Evolutionary conservation across 352 stramenopile species (phyloP), one percentile per base, ranked within the genome.

Genomic region (Phytopythium aichiense): DNA sequence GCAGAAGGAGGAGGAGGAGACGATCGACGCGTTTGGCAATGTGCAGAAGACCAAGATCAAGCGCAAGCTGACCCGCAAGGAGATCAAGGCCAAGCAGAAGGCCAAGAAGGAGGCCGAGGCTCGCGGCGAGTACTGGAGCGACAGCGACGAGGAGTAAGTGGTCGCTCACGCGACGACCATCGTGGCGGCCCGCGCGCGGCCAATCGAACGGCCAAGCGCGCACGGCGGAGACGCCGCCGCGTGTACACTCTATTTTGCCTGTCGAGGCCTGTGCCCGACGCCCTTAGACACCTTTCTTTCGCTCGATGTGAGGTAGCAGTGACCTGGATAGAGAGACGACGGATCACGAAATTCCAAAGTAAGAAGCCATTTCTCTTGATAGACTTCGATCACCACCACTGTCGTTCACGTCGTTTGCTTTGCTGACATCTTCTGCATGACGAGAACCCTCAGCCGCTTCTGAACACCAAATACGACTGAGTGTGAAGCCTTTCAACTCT

Each of bases 21-120:
- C 67, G 3, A 81, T 74, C 9, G 87, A 95, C 61, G 87, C 84
- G 6, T 95, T 95, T 60, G 87, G 87, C 51, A 95, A 95, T 73
- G 84, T 93, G 22, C 61, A 62, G 22, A 93, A 94, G 79, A 95
- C 63, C 56, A 95, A 95, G 71, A 79, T 95, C 61, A 95, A 95
- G 78, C 87, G 87, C 73, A 95, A 94, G 81, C 76, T 95, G 9
- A 95, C 87, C 65, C 87, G 87, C 64, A 95, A 95, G 79, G 87
- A 95, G 74, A 65, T 88, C 60, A 95, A 95, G 81, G 87, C 87
- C 23, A 95, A 95, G 73, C 67, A 70, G 18, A 95, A 95, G 84
- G 84, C 85, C 58, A 84, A 86, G 69, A 95, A 95, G 79, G 87
- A 95, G 50, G 87, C 87, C 30, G 87, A 95, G 65, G 84, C 84